phyloP scores from a whole-genome alignment of 2,329 filamentous ascomycete genomes.

The Lasiodiplodia sp. region DNA sequence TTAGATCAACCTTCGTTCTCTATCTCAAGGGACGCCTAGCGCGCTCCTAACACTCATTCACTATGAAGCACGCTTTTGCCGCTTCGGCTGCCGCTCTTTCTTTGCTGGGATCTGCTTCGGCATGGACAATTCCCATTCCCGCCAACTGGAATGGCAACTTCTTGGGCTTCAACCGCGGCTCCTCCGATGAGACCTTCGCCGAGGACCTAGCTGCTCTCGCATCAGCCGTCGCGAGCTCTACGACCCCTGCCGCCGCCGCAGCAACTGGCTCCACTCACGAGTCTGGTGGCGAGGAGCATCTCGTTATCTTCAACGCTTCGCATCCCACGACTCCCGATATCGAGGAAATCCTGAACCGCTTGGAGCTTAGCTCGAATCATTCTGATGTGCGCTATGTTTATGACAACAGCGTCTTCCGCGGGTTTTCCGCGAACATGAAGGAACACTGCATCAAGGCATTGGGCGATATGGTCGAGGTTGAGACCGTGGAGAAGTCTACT shows the following conservation, averaged over 20 bases:
- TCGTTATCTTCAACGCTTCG: constrained; percentile 47
- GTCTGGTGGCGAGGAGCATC: constrained; percentile 43
- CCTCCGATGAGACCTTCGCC: neutral
- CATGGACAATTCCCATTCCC: neutral
- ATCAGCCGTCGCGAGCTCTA: neutral
- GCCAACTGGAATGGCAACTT: constrained; percentile 7
- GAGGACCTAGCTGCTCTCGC: neutral
- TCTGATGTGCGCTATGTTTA: constrained; percentile 48
- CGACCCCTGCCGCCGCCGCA: neutral
- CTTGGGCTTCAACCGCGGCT: neutral
- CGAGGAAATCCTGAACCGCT: constrained; percentile 43
- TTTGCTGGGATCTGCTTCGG: constrained; percentile 2
- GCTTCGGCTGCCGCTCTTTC: neutral
- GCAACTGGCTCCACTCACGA: constrained; percentile 33
- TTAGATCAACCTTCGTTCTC: neutral
- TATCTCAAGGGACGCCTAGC: neutral
- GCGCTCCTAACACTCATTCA: constrained; percentile 8
- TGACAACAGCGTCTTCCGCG: constrained; percentile 51
- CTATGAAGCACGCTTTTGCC: constrained; percentile 3
- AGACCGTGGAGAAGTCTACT: constrained; percentile 49
- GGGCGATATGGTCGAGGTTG: constrained; percentile 49
- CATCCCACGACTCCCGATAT: constrained; percentile 42
- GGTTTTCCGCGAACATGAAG: constrained; percentile 51
- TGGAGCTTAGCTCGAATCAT: constrained; percentile 48
- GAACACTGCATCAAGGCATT: constrained; percentile 49